Base-by-base conservation (phyloP, 1,284 basidiomycete genomes). In the Sporisorium iseilematis-ciliati region DNA sequence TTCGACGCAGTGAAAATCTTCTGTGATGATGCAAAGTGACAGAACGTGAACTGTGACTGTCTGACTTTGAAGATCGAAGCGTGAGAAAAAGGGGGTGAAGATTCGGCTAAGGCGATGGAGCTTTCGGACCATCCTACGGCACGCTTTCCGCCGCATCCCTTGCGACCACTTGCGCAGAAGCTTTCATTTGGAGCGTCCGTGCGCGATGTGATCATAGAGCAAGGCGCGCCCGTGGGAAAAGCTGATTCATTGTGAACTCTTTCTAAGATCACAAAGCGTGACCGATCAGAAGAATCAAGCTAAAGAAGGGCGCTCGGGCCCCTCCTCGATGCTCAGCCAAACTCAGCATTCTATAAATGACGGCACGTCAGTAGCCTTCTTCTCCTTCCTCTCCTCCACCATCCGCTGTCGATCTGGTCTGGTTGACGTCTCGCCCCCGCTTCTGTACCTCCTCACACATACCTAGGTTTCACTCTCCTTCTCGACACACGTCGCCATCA, bases 401-500 rank as follows among this genome's bases (percentile, higher is more conserved):
- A 14, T 46, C 14, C 25, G 14, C 16, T 26, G 2, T 46, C 23
- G 12, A 25, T 16, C 43, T 3, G 21, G 4, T 10, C n/a, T 11
- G 21, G 21, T 26, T 18, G 4, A 7, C 23, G 12, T 10, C 21
- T 46, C 21, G 12, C 2, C 3, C 11, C 18, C 10, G 18, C 29
- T 49, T 29, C 7, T 8, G 38, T 8, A 10, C n/a, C 7, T 16
- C n/a, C 2, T 16, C 23, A 26, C 23, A 23, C 20, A 26, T 20
- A 23, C 20, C n/a, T 20, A 21, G 2, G 10, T 6, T 21, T 12
- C 21, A n/a, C 10, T 10, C 10, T 12, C 20, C 49, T 38, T 33
- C 31, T 51, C 49, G 38, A 31, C 49, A 51, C 10, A 51, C 49
- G 49, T 51, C 14, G 49, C 31, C 33, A 35, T 16, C 23, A 4